Base-by-base conservation (phyloP, 1,284 basidiomycete genomes). In the Vanrija pseudolonga region DNA sequence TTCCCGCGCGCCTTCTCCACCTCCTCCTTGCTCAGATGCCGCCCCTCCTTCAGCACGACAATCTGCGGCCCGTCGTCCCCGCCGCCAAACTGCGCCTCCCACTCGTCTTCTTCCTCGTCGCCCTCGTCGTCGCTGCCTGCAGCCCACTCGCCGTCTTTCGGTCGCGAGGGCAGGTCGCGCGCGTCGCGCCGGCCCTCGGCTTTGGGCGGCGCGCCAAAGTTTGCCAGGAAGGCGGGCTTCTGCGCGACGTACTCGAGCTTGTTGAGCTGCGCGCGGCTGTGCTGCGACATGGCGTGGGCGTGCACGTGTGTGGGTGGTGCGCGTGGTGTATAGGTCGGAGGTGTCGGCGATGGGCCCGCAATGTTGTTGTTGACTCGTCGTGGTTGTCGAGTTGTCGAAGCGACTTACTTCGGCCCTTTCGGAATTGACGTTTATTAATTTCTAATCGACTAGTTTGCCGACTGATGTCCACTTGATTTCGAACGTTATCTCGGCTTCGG, bases 1-100 rank as follows among this genome's bases (percentile, higher is more conserved):
- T 82, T 83, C 48, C 88, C 81, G 51, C 82, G 80, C 66, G 89
- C 82, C 63, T 88, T 85, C 79, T 88, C 87, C 3, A 81, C 89
- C 66, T 93, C 87, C 48, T 81, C 75, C 57, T 81, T 84, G 4
- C 81, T 84, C 47, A 93, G 77, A 76, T 93, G 90, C 67, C 89
- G 90, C 24, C 90, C 90, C 64, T 87, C 83, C 67, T 82, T 88
- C 62, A 93, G 71, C 9, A 93, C 90, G 2, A 93, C 88, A 3
- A 93, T 84, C 69, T 89, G 87, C 8, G 90, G 90, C 61, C 82
- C 85, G 74, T 93, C 90, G 62, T 92, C 90, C 0, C 73, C 83
- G 18, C 90, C 87, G 53, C 90, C 90, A 57, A 84, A 84, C 19
- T 80, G 84, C 64, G 85, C 87, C 43, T 87, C 87, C 41, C 83